Evolutionary conservation across 441 rosid genomes (phyloP), one percentile per base, ranked within the genome.

Genomic region (Biscutella auriculata): DNA sequence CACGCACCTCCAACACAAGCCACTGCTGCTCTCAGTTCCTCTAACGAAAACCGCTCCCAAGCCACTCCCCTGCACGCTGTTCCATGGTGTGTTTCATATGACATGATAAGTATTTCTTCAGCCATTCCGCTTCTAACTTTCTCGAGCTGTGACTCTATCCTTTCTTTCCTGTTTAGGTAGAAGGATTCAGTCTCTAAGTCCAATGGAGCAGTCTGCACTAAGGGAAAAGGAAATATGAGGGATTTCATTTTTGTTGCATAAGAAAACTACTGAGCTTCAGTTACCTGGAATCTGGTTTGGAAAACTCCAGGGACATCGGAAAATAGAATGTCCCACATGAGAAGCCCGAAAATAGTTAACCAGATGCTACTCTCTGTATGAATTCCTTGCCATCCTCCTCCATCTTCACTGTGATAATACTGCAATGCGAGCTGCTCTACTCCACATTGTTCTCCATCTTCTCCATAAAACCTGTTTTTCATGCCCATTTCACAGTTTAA

Each of bases 361-460:
- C 96, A 88, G 48, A 88, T 84, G 63, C 94, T 94, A 70, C 86
- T 84, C 77, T 92, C 98, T 15, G 94, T 68, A 62, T 88, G 92
- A 59, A 84, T 74, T 57, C 98, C 98, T 49, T 71, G 72, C 96
- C 96, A 92, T 65, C 77, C 82, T 46, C 98, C 95, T 26, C 93
- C 95, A 77, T 79, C 88, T 28, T 78, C 81, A 60, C 79, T 84
- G 76, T 19, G 23, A 19, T 88, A 92, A 73, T 82, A 80, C 65
- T 88, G 89, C 77, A 92, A 76, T 36, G 95, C 96, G 14, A 92
- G 95, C 82, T 86, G 85, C 76, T 92, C 98, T 1, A 92, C 95
- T 69, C 95, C 96, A 61, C 95, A 88, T 54, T 84, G 94, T 57
- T 84, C 85, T 27, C 91, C 95, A 44, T 86, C 94, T 67, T 84